Conservation (phyloP, 1,139 yeast species). For the Debaryomycetaceae sp. region DNA sequence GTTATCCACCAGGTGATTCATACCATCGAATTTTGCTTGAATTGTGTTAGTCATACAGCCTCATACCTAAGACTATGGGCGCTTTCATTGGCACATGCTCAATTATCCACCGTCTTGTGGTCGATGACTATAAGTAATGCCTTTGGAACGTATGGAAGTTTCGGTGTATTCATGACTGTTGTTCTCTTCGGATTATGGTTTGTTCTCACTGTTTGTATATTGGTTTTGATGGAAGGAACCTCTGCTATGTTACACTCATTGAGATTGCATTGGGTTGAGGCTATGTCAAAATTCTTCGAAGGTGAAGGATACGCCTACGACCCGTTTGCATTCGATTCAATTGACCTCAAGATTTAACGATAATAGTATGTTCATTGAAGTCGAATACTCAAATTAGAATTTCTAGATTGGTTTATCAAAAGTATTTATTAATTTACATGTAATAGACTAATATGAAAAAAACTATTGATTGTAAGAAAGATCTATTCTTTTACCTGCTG, state of each 20-base stretch:
- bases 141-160: constrained; percentile 60
- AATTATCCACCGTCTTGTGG: constrained; percentile 92
- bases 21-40: constrained; percentile 95
- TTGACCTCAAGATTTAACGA: constrained; percentile 28
- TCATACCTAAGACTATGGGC: constrained; percentile 98
- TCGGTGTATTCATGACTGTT: constrained; percentile 72
- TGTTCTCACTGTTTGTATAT: constrained; percentile 78
- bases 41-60: constrained; percentile 97
- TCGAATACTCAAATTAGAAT: constrained; percentile 5
- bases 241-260: constrained; percentile 97
- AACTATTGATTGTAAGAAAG: constrained; percentile 6
- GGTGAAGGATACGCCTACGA: constrained; percentile 91
- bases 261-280: constrained; percentile 98
- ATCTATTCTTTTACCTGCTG: constrained; percentile 29
- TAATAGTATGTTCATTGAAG: constrained; percentile 24
- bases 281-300: constrained; percentile 95
- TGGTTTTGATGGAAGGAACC: constrained; percentile 98
- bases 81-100: constrained; percentile 93
- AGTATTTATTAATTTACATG: neutral
- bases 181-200: constrained; percentile 93
- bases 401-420: constrained; percentile 13
- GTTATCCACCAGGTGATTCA: constrained; percentile 98
- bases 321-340: constrained; percentile 61
- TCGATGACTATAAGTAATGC: constrained; percentile 88
- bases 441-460: neutral